These are phyloP conservation scores for Phytopythium chamaehyphon DNA, from an alignment of 352 stramenopile species.

Conservation along the genomic window DNA sequence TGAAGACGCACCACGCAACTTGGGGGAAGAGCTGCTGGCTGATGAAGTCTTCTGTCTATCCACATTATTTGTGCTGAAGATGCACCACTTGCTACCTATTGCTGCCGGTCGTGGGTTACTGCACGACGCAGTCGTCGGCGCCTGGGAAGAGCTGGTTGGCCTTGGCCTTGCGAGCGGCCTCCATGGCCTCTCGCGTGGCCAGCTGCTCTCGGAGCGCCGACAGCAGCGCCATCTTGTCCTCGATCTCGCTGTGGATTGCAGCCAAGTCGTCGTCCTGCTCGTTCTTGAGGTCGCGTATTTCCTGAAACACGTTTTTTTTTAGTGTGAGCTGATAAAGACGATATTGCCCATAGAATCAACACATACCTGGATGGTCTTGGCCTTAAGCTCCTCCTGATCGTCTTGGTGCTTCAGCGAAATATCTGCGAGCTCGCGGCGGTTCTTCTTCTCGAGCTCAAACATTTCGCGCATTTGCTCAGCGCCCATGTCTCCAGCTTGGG, in stretches of 20 bases:
- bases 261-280: constrained; percentile 55
- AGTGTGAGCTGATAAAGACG: too few relatives aligned
- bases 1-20: too few relatives aligned
- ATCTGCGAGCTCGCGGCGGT: constrained; percentile 35
- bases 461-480: constrained; percentile 62
- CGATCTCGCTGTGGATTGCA: constrained; percentile 41
- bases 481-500: constrained; percentile 56
- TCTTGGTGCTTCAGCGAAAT: constrained; percentile 43
- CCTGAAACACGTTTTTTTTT: constrained; percentile 27
- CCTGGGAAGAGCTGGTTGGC: constrained; percentile 28
- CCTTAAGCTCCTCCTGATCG: constrained; percentile 58
- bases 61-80: too few relatives aligned
- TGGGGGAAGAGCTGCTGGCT: too few relatives aligned
- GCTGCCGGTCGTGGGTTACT: constrained; percentile 13
- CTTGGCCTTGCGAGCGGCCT: constrained; percentile 33
- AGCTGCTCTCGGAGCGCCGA: constrained; percentile 48
- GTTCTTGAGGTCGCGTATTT: constrained; percentile 53
- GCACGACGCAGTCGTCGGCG: constrained; percentile 54
- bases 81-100: too few relatives aligned
- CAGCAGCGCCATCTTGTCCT: constrained; percentile 44
- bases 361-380: constrained; percentile 45
- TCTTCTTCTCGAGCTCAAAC: constrained; percentile 57
- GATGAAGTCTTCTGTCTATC: too few relatives aligned
- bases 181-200: constrained; percentile 40
- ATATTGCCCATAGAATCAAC: too few relatives aligned